Conservation (phyloP, 2,329 filamentous ascomycete genomes). For the Aspergillus melleus region DNA sequence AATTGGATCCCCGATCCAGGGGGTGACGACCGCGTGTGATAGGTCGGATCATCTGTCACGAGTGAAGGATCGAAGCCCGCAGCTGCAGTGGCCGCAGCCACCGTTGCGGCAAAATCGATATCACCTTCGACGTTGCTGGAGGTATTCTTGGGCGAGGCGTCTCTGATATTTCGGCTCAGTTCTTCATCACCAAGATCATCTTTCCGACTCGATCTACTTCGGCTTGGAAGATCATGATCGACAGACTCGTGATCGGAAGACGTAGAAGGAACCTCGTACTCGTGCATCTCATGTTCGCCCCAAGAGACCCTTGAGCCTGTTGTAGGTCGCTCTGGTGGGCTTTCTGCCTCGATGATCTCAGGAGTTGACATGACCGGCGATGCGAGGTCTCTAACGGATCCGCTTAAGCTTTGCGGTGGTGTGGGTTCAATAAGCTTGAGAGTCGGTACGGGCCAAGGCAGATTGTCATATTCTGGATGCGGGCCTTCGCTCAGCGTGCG, state of each 20-base stretch:
- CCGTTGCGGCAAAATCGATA: conserved; percentile 66
- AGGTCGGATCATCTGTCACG: conserved; percentile 65
- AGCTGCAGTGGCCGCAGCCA: conserved; percentile 68
- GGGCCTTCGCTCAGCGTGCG: conserved; percentile 13
- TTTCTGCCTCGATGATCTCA: conserved; percentile 45
- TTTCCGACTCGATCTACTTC: not conserved
- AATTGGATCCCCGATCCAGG: conserved; percentile 57
- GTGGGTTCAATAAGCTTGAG: conserved; percentile 60
- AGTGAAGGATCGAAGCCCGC: conserved; percentile 71
- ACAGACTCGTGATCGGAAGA: conserved; percentile 39
- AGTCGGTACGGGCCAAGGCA: conserved; percentile 52
- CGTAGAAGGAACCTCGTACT: conserved; percentile 63
- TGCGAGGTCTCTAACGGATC: conserved; percentile 33
- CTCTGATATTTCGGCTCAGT: not conserved
- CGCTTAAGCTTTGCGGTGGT: conserved; percentile 52
- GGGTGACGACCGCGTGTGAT: conserved; percentile 64
- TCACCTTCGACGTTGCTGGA: conserved; percentile 53
- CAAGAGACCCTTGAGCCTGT: conserved; percentile 61
- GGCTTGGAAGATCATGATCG: conserved; percentile 21
- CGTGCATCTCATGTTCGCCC: conserved; percentile 65
- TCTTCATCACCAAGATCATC: conserved; percentile 1
- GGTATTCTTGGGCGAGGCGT: conserved; percentile 3
- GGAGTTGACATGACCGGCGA: conserved; percentile 35
- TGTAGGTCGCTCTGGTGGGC: conserved; percentile 46
- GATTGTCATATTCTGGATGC: conserved; percentile 18